Conservation (phyloP, 805 yeast genomes). For the Cyberlindnera mycetangii region DNA sequence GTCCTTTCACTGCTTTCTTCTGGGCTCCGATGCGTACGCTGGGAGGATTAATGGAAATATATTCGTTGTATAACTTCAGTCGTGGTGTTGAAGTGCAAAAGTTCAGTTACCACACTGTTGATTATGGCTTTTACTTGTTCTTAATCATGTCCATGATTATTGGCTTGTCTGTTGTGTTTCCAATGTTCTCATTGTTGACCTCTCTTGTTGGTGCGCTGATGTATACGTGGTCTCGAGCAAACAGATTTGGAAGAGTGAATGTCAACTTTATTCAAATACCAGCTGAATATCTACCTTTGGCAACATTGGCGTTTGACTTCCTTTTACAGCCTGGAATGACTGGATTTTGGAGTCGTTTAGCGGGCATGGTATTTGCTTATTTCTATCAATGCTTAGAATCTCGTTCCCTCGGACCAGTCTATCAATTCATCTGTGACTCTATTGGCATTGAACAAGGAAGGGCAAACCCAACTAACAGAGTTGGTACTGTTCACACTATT, state of each 20-base stretch:
- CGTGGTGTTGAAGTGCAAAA: conserved; percentile 53
- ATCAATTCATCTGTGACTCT: conserved; percentile 26
- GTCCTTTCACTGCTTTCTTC: conserved; percentile 49
- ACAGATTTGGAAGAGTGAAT: conserved; percentile 48
- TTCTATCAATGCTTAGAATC: conserved; percentile 60
- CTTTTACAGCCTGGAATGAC: conserved; percentile 39
- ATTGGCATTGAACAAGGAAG: conserved; percentile 23
- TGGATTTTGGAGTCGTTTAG: conserved; percentile 38
- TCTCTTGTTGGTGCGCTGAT: conserved; percentile 53
- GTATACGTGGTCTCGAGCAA: conserved; percentile 57
- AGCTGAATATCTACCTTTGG: conserved; percentile 56
- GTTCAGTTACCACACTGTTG: conserved; percentile 47
- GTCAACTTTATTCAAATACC: conserved; percentile 54
- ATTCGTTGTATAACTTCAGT: conserved; percentile 55
- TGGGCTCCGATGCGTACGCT: conserved; percentile 40
- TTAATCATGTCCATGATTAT: conserved; percentile 47
- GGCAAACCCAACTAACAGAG: conserved; percentile 28
- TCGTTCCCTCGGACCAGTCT: conserved; percentile 43
- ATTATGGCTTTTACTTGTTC: conserved; percentile 52
- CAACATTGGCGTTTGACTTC: conserved; percentile 40
- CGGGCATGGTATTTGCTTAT: conserved; percentile 57
- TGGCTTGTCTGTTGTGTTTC: conserved; percentile 32
- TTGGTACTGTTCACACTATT: conserved; percentile 30
- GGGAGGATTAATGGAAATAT: conserved; percentile 49
- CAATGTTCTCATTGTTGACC: conserved; percentile 28